Percentiles rank a stretch among this genome's conserved stretches.
Conservation (phyloP, 768 basidiomycete genomes). For the Saitozyma sp. region DNA sequence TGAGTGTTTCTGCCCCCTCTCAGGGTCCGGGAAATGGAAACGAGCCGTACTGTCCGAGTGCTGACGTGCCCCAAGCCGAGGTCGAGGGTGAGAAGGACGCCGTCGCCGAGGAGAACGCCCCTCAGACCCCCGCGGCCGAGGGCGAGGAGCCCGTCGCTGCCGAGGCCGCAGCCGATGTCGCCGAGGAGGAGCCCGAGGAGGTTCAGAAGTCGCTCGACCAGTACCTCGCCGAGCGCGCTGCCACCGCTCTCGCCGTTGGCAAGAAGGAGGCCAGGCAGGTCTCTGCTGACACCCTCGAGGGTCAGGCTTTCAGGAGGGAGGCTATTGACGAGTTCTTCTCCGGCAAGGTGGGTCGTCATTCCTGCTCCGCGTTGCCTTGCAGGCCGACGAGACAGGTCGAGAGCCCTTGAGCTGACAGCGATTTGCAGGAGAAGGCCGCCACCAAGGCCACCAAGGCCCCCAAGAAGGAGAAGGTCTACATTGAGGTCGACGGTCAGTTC, state of each 20-base stretch:
- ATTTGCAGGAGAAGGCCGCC: conserved; percentile 37
- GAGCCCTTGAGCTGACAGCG: conserved; percentile 5
- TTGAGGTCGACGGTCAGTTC: conserved; percentile 89
- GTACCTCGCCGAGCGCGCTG: conserved; percentile 70
- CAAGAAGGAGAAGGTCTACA: conserved; percentile 70
- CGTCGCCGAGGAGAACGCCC: conserved; percentile 68
- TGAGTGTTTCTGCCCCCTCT: conserved; percentile 17
- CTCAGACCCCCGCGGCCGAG: conserved; percentile 69
- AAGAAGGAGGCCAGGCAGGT: conserved; percentile 77
- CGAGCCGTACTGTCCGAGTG: not conserved
- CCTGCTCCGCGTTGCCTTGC: not conserved
- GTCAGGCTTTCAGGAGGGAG: conserved; percentile 70
- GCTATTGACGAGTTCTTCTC: conserved; percentile 74
- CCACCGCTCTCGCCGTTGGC: conserved; percentile 61
- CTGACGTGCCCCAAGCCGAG: conserved; percentile 58
- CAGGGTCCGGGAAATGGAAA: not conserved
- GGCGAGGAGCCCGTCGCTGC: conserved; percentile 45
- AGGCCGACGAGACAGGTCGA: not conserved
- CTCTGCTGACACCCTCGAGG: conserved; percentile 64
- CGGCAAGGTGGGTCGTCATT: conserved; percentile 71
- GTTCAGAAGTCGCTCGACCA: conserved; percentile 89
- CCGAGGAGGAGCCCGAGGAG: conserved; percentile 51
- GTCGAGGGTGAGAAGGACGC: conserved; percentile 70
- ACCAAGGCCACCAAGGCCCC: conserved; percentile 40
- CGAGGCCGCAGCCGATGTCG: conserved; percentile 30